phyloP scores from a whole-genome alignment of 192 early-diverging fungal genomes.

The Umbelopsis sp. region DNA sequence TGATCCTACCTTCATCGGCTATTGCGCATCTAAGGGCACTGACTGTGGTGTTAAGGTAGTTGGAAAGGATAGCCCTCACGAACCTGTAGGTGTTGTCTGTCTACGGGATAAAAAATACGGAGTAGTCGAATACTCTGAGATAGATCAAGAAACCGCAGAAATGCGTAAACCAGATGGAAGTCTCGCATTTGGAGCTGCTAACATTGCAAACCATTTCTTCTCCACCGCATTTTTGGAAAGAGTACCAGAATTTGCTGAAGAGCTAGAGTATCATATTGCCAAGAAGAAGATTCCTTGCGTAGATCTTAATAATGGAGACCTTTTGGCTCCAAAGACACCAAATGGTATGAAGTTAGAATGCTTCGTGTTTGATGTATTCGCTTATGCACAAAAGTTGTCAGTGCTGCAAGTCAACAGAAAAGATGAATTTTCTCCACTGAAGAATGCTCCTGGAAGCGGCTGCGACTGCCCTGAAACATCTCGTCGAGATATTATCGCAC shows the following conservation, averaged over 20 bases:
- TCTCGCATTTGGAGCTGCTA: constrained; percentile 88
- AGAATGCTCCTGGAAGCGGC: constrained; percentile 92
- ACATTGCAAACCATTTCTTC: constrained; percentile 99
- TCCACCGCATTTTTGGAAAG: constrained; percentile 86
- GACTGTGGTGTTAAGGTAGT: constrained; percentile 97
- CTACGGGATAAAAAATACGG: constrained; percentile 77
- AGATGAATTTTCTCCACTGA: constrained; percentile 97
- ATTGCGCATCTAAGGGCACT: constrained; percentile 84
- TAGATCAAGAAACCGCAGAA: constrained; percentile 73
- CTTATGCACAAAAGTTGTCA: constrained; percentile 83
- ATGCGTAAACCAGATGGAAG: constrained; percentile 65
- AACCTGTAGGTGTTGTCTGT: constrained; percentile 96
- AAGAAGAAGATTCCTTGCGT: constrained; percentile 97
- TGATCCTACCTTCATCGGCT: constrained; percentile 95
- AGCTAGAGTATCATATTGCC: constrained; percentile 95
- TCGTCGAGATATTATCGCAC: constrained; percentile 82
- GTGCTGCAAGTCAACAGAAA: constrained; percentile 90
- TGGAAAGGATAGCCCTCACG: constrained; percentile 81
- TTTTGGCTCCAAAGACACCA: constrained; percentile 69
- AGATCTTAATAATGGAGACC: constrained; percentile 74
- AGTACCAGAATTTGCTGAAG: constrained; percentile 79
- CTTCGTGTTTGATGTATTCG: constrained; percentile 99
- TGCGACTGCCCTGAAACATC: constrained; percentile 93
- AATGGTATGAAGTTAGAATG: constrained; percentile 99
- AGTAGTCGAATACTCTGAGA: constrained; percentile 98